These are phyloP conservation scores for Casuarina glauca DNA, from an alignment of 306 rosid genomes.

Conservation along the genomic window DNA sequence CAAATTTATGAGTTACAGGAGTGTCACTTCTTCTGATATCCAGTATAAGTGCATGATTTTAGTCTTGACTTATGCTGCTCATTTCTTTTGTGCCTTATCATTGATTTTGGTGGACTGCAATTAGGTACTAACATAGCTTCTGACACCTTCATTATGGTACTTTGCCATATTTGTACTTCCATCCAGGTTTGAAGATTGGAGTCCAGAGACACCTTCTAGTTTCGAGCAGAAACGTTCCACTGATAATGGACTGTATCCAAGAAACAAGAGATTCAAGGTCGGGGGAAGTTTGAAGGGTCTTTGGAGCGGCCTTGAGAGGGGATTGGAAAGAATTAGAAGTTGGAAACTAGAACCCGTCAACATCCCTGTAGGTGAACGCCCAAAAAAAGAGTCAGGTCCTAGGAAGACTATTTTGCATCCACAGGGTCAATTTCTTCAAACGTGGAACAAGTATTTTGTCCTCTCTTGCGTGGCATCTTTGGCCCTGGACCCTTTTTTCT, in stretches of 20 bases:
- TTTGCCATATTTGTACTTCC: conserved; percentile 8
- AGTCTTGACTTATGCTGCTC: too few relatives aligned
- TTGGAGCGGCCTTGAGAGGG: conserved; percentile 23
- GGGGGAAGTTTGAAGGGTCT: conserved; percentile 22
- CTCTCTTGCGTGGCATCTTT: conserved; percentile 71
- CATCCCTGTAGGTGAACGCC: conserved; percentile 30
- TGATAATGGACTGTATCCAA: conserved; percentile 24
- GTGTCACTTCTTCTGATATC: not conserved
- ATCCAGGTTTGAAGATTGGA: conserved; percentile 63
- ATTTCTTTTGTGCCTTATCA: not conserved
- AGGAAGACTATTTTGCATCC: conserved; percentile 63
- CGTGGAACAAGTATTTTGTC: conserved; percentile 85
- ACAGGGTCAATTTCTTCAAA: conserved; percentile 72
- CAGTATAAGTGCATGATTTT: too few relatives aligned
- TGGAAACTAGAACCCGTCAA: not conserved
- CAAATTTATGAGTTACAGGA: not conserved
- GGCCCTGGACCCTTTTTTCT: conserved; percentile 78
- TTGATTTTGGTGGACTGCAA: not conserved
- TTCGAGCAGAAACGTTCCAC: conserved; percentile 33
- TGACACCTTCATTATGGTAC: conserved; percentile 14
- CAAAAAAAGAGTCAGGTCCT: conserved; percentile 25
- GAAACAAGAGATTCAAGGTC: conserved; percentile 38
- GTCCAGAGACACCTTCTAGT: conserved; percentile 47
- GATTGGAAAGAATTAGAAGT: conserved; percentile 28
- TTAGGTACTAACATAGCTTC: conserved; percentile 6